phyloP scores from a whole-genome alignment of 164 flowering plant genomes.

The Berberis thunbergii region DNA sequence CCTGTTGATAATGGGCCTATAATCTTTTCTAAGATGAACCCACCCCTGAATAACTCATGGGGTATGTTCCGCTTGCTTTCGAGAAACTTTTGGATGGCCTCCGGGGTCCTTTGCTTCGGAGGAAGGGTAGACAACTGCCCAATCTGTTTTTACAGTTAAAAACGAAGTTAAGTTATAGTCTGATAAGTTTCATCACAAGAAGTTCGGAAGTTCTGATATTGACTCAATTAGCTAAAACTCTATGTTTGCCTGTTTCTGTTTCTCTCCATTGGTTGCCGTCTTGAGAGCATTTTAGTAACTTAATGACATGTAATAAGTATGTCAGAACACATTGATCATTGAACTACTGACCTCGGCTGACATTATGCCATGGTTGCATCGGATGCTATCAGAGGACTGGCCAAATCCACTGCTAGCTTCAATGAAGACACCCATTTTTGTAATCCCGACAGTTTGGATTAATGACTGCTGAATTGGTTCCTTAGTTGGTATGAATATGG shows the following conservation, averaged over 20 bases:
- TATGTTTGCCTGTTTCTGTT: too few species aligned
- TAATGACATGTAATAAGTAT: too few species aligned
- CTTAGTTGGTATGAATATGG: conserved; percentile 57
- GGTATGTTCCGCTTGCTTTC: conserved; percentile 38
- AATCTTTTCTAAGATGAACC: conserved; percentile 74
- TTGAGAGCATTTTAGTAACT: too few species aligned
- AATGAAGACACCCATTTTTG: conserved; percentile 69
- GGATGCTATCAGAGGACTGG: conserved; percentile 55
- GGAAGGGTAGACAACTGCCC: conserved; percentile 82
- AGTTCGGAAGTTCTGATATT: too few species aligned
- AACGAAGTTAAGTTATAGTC: not conserved
- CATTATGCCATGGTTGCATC: conserved; percentile 65
- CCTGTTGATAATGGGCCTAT: conserved; percentile 62
- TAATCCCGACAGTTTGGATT: conserved; percentile 87
- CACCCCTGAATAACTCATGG: conserved; percentile 65
- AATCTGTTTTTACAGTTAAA: conserved; percentile 29
- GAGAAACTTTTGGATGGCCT: conserved; percentile 31
- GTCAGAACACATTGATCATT: too few species aligned
- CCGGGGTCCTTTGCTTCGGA: conserved; percentile 45
- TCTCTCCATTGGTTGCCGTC: too few species aligned
- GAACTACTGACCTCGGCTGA: conserved; percentile 73
- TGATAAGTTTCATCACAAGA: too few species aligned
- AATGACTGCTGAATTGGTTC: conserved; percentile 51
- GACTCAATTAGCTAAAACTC: too few species aligned
- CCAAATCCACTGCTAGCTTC: conserved; percentile 94